These are phyloP conservation scores for Sphagnum tenellum DNA, from an alignment of 225 moss, liverwort and hornwort species.

Conservation along the genomic window DNA sequence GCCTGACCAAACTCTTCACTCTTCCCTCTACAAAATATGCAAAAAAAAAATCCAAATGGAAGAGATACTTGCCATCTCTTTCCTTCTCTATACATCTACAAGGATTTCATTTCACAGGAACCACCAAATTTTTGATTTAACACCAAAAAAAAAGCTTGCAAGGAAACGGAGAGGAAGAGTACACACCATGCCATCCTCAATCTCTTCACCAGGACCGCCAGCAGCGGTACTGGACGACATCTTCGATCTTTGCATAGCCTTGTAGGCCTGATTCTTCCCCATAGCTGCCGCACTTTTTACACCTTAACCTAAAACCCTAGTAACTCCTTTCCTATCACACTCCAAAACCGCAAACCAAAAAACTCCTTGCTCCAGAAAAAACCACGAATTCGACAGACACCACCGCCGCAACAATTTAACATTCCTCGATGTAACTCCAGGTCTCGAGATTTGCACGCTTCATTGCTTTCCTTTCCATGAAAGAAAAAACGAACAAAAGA, in stretches of 20 bases:
- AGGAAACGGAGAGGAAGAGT: conserved; percentile 58
- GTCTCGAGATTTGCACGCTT: too few relatives aligned
- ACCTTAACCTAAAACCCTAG: conserved; percentile 1
- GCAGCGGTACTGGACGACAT: conserved; percentile 95
- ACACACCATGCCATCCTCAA: conserved; percentile 99
- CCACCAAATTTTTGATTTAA: too few relatives aligned
- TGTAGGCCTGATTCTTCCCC: conserved; percentile 99
- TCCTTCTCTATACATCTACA: too few relatives aligned
- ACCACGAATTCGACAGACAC: too few relatives aligned
- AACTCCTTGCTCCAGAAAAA: neutral
- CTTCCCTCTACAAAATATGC: neutral
- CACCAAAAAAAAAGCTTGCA: neutral
- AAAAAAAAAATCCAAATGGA: neutral
- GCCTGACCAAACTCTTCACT: neutral
- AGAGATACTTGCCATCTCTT: neutral
- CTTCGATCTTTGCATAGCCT: conserved; percentile 99
- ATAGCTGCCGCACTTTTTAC: conserved; percentile 21
- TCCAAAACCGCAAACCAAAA: neutral
- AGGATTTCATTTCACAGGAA: too few relatives aligned
- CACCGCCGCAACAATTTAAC: too few relatives aligned
- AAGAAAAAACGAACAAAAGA: too few relatives aligned
- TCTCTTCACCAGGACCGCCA: conserved; percentile 87
- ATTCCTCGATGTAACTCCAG: too few relatives aligned
- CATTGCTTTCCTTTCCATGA: too few relatives aligned
- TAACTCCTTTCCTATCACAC: neutral